phyloP scores from a whole-genome alignment of 345 rosid species.

The Rhizophora apiculata region DNA sequence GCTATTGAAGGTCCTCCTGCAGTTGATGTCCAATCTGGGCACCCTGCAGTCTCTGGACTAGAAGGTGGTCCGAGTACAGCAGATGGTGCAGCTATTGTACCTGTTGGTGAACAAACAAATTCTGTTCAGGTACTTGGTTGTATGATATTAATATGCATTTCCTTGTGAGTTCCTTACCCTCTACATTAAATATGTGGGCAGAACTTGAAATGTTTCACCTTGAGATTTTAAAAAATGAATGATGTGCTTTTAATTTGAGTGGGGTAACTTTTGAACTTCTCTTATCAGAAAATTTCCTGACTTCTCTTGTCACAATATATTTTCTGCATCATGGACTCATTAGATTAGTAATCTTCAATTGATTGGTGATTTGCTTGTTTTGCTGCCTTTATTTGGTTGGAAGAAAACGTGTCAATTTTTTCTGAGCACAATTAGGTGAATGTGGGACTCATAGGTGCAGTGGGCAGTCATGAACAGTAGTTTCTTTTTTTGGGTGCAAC shows the following conservation, averaged over 20 bases:
- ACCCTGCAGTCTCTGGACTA: conserved; percentile 32
- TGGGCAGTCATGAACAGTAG: too few relatives aligned
- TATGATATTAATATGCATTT: background rate
- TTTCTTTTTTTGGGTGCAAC: too few relatives aligned
- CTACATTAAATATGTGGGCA: too few relatives aligned
- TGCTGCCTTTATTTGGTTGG: too few relatives aligned
- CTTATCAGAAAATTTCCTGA: background rate
- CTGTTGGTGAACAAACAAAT: conserved; percentile 60
- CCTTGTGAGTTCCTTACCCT: background rate
- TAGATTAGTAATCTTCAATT: too few relatives aligned
- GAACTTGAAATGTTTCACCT: background rate
- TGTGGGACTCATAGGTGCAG: too few relatives aligned
- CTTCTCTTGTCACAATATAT: too few relatives aligned
- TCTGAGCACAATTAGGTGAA: too few relatives aligned
- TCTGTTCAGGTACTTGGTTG: conserved; percentile 62
- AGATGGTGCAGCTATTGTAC: conserved; percentile 81
- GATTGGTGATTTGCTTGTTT: too few relatives aligned
- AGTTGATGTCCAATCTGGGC: conserved; percentile 44
- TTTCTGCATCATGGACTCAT: too few relatives aligned
- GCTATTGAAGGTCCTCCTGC: conserved; percentile 90
- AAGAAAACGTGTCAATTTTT: too few relatives aligned
- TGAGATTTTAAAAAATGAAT: background rate
- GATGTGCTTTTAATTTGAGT: background rate
- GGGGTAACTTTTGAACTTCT: background rate
- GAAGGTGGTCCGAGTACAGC: conserved; percentile 49